Evolutionary conservation across 2,329 filamentous ascomycete genomes (phyloP), one percentile per base, ranked within the genome.

Genomic region (Trichoderma simmonsii): DNA sequence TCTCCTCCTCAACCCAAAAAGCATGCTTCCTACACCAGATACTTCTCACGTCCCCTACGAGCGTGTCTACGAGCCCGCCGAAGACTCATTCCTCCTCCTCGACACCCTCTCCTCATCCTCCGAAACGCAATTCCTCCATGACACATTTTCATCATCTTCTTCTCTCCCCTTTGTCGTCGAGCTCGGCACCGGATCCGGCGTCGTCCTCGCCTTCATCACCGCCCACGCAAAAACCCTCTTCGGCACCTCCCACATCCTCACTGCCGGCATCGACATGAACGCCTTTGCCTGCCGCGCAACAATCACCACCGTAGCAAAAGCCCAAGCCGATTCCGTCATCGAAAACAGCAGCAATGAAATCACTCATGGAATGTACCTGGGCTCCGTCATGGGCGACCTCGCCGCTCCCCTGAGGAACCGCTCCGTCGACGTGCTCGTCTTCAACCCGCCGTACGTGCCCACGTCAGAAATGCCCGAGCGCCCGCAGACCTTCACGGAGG

Each of bases 381-480:
- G 90, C 54, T 88, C 91, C 21, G 79, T 91, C 30, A 90, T 90
- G 72, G 91, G 89, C 2, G 93, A 98, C 78, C 86, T 99, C 0
- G 86, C 87, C 5, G 81, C 87, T 3, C 84, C 91, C 0, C 82
- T 97, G 54, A 86, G 87, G 8, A 78, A 83, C 0, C 84, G 86
- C 3, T 71, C 64, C 14, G 87, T 97, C 6, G 96, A 99, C 79
- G 87, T 99, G 12, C 86, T 99, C 74, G 87, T 99, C 32, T 99
- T 98, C 86, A 99, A 99, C 79, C 96, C 96, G 68, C 96, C 96
- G 0, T 99, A 99, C 80, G 96, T 99, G 15, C 96, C 96, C 2
- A 97, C 95, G 3, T 87, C 91, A 30, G 88, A 90, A 54, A 83
- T 97, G 72, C 95, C 95, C 1, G 80, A 82, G 28, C 81, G 87